Percentiles rank a stretch among this genome's conserved stretches.
phyloP scores from a whole-genome alignment of 2,329 filamentous ascomycete species.

The Anisogramma anomala region DNA sequence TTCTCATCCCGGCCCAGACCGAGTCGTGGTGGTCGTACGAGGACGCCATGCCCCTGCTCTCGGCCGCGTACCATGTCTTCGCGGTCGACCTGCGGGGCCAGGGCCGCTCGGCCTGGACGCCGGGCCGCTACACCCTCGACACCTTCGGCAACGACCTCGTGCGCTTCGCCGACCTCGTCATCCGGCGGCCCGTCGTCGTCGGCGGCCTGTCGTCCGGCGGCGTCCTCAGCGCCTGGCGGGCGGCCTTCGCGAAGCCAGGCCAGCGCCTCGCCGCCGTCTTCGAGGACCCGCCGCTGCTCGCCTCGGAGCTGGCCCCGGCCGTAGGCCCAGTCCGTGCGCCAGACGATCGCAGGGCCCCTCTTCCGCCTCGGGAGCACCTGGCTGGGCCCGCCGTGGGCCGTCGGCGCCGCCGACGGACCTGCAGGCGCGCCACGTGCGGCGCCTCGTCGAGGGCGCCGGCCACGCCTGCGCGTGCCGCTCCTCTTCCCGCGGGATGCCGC shows the following conservation, averaged over 20 bases:
- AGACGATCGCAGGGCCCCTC: conserved; percentile 12
- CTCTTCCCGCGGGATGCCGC: conserved; percentile 12
- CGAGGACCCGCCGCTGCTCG: conserved; percentile 15
- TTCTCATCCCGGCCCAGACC: conserved; percentile 14
- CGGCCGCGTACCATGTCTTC: conserved; percentile 14
- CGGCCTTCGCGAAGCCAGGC: conserved; percentile 14
- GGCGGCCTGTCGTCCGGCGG: conserved; percentile 15
- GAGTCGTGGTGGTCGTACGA: conserved; percentile 16
- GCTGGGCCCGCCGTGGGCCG: conserved; percentile 15
- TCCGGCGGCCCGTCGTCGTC: conserved; percentile 14
- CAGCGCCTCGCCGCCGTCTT: conserved; percentile 13
- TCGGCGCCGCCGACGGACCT: conserved; percentile 11
- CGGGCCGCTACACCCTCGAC: conserved; percentile 16
- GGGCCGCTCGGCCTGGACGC: conserved; percentile 15
- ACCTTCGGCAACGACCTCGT: conserved; percentile 16
- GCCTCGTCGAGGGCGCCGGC: conserved; percentile 10
- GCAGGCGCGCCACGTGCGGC: conserved; percentile 10
- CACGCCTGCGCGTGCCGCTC: conserved; percentile 12
- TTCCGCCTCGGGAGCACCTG: conserved; percentile 15
- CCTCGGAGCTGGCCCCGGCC: conserved; percentile 12
- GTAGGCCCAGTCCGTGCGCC: conserved; percentile 12
- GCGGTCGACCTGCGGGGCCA: conserved; percentile 16
- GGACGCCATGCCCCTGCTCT: conserved; percentile 11
- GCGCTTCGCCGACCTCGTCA: conserved; percentile 14
- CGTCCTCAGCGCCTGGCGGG: conserved; percentile 14